Evolutionary conservation across 306 rosid genomes (phyloP), one percentile per base, ranked within the genome.

Genomic region (Lagenaria siceraria): DNA sequence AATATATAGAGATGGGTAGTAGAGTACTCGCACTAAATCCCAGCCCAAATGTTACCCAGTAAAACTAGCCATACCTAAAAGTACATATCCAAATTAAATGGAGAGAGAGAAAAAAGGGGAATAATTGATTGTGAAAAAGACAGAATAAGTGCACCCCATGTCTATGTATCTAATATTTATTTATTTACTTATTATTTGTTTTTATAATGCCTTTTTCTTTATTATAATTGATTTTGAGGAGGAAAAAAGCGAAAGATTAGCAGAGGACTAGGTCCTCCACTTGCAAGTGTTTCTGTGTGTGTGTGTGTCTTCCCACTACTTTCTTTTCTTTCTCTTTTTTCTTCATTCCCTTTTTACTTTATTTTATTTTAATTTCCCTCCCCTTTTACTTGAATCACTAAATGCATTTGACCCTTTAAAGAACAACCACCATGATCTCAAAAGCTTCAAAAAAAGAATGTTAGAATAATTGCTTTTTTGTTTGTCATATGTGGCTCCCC

Each of bases 211-310:
- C 18, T 38, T 43, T 43, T 71, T 71, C 58, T 71, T 71, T 43
- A 71, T 40, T 71, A 71, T 43, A 43, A 71, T 71, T 48, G 58
- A 71, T 71, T 71, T 71, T 71, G 76, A 21, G 21, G 72, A 8
- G 33, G 21, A 43, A 69, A 71, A 69, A 43, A 15, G 56, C 35
- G 15, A 71, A 71, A 46, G 75, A 22, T 69, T 69, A 69, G 75
- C 54, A 22, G 35, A 43, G n/a, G 58, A 71, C 38, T 71, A 71
- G 76, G 76, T 71, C 76, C 76, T 71, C 76, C 76, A 71, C 76
- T 71, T 71, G 59, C 59, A 15, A 71, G 58, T 71, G 76, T 71
- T 71, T 71, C 8, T 69, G 35, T 69, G 73, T 66, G 35, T 69
- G 73, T 66, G 75, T 48, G 76, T 71, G 48, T 42, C 76, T 71